Evolutionary conservation across 2,329 filamentous ascomycete genomes (phyloP), one percentile per base, ranked within the genome.

Genomic region (Ceratocystis ficicola): DNA sequence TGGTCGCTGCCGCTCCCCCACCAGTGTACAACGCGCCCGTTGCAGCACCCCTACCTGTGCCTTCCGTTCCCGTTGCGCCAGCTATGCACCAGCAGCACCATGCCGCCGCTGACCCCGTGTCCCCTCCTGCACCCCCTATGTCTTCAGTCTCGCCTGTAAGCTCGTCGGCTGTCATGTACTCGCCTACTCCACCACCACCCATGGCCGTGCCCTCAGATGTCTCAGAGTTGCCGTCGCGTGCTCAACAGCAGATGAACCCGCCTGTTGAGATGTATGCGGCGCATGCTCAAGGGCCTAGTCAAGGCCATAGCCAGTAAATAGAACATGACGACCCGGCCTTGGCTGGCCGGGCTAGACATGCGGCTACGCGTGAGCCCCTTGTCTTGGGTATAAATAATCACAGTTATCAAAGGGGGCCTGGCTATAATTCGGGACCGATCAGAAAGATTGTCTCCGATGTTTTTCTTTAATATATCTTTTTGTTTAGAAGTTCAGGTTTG

Each of bases 141-240:
- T 48, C 64, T 2, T 28, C 55, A 2, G 41, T 65, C 20, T 65
- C 64, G 0, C 55, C 44, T 10, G 52, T 62, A 4, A 36, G 22
- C n/a, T 48, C 48, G 17, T 20, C 44, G 15, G 55, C 62, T 10
- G 65, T 59, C 10, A 32, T 62, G 46, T 30, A 44, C 52, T 32
- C 65, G 25, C 36, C 46, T 12, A 55, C 46, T 15, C 62, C 57
- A 10, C 50, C 65, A 2, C 44, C 52, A 10, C 60, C 55, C 20
- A 59, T 57, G 52, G 30, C 32, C 1, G 22, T 20, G 25, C 61
- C 64, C 5, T 36, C 64, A 28, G 63, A 67, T 64, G 65, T 66
- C 36, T 62, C 2, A 90, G 90, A 72, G 90, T 89, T 48, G 95
- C 95, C 78, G 84, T 67, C 66, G 8, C 25, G 10, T 5, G 65